Evolutionary conservation across 2,329 filamentous ascomycete genomes (phyloP).

Genomic region (Capronia epimyces): DNA sequence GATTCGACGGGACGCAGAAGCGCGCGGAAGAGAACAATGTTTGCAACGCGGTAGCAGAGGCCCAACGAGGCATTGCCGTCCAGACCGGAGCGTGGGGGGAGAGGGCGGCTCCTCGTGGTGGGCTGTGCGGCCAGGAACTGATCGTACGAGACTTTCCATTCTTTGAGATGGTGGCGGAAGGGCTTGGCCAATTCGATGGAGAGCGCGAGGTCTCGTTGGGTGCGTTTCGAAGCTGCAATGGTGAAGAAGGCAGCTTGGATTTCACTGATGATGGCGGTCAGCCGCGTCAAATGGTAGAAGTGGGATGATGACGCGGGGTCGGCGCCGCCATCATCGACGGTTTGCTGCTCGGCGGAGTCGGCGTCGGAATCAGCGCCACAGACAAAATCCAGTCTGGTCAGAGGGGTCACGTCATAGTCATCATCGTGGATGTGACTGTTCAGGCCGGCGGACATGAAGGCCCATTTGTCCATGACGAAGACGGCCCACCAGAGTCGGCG

Average conservation of each 20-base stretch:
- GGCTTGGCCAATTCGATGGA: slow-evolving; percentile 6
- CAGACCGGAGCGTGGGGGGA: slow-evolving; percentile 1
- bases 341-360: background rate
- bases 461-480: slow-evolving; percentile 15
- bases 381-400: slow-evolving; percentile 1
- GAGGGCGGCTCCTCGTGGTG: background rate
- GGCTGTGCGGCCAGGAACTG: background rate
- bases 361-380: background rate
- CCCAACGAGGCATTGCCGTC: slow-evolving; percentile 8
- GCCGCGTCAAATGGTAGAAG: slow-evolving; percentile 4
- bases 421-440: slow-evolving; percentile 9
- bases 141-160: slow-evolving; percentile 4
- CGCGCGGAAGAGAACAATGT: slow-evolving; percentile 14
- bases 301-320: background rate
- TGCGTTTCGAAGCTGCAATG: slow-evolving; percentile 4
- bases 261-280: slow-evolving; percentile 6
- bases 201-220: slow-evolving; percentile 2
- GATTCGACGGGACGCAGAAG: slow-evolving; percentile 11
- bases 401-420: slow-evolving; percentile 7
- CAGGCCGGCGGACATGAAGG: slow-evolving; percentile 7
- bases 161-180: slow-evolving; percentile 4
- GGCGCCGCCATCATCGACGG: background rate
- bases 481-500: slow-evolving; percentile 14
- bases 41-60: slow-evolving; percentile 5
- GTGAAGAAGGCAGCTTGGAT: slow-evolving; percentile 12